These are phyloP conservation scores for Tetrapisispora iriomotensis DNA, from an alignment of 805 yeast genomes.

Conservation along the genomic window DNA sequence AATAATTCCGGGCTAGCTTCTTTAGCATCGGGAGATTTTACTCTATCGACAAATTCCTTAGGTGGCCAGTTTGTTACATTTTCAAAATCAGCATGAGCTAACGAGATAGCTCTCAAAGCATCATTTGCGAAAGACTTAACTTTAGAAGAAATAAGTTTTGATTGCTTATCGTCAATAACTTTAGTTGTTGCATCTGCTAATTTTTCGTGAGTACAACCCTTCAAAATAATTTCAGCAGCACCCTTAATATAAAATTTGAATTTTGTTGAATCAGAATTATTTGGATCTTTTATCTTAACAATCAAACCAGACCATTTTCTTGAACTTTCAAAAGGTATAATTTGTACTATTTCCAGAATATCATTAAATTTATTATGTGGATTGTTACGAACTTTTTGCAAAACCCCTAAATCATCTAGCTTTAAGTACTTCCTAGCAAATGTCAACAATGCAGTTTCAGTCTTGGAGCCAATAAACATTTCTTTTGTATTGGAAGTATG, in stretches of 20 bases:
- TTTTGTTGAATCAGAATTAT: no score
- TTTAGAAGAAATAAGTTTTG: slow-evolving; percentile 30
- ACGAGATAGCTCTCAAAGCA: slow-evolving; percentile 82
- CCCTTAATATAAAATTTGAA: slow-evolving; percentile 75
- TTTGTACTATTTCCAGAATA: slow-evolving; percentile 44
- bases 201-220: slow-evolving; percentile 40
- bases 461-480: slow-evolving; percentile 81
- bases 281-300: slow-evolving; percentile 35
- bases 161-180: slow-evolving; percentile 16
- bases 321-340: slow-evolving; percentile 84
- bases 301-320: slow-evolving; percentile 90
- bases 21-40: slow-evolving; percentile 22
- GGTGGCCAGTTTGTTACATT: slow-evolving; percentile 59
- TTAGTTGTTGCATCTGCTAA: slow-evolving; percentile 25
- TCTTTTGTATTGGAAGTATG: slow-evolving; percentile 31
- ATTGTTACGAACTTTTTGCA: slow-evolving; percentile 39
- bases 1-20: slow-evolving; percentile 36
- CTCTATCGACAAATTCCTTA: slow-evolving; percentile 29
- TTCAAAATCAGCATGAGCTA: slow-evolving; percentile 67
- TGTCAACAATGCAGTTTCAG: slow-evolving; percentile 79
- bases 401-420: slow-evolving; percentile 26
- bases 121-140: slow-evolving; percentile 57
- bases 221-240: slow-evolving; percentile 82
- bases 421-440: slow-evolving; percentile 53
- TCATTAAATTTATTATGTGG: slow-evolving; percentile 18